These are phyloP conservation scores for Plasmodium inui DNA, from an alignment of 169 alveolate genomes.

Conservation along the genomic window DNA sequence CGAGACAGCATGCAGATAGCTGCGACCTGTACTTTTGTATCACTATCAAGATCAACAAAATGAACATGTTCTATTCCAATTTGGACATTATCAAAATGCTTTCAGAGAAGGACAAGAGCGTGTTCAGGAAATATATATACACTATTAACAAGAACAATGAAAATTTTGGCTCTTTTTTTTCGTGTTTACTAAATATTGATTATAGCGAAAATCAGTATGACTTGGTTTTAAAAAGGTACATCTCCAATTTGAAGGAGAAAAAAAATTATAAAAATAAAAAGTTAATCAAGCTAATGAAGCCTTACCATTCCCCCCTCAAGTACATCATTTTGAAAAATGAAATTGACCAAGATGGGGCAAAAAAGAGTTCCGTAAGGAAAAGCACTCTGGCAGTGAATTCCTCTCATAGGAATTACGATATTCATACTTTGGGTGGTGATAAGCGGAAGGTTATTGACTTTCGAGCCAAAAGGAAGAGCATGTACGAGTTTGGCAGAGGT, in stretches of 20 bases:
- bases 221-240: slow-evolving; percentile 38
- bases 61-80: slow-evolving; percentile 64
- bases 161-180: slow-evolving; percentile 39
- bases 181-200: slow-evolving; percentile 38
- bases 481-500: slow-evolving; percentile 3
- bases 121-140: slow-evolving; percentile 53
- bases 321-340: slow-evolving; percentile 68
- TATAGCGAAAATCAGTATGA: slow-evolving; percentile 61
- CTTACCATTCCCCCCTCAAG: slow-evolving; percentile 74
- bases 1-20: not conserved
- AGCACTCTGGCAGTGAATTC: not conserved
- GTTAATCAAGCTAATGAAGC: slow-evolving; percentile 50
- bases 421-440: not conserved
- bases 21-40: slow-evolving; percentile 6
- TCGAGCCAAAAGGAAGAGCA: not conserved
- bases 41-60: slow-evolving; percentile 53
- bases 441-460: not conserved
- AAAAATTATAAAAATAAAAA: slow-evolving; percentile 65
- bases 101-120: slow-evolving; percentile 18
- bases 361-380: slow-evolving; percentile 4
- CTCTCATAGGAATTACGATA: not conserved
- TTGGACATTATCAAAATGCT: slow-evolving; percentile 58
- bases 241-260: slow-evolving; percentile 33
- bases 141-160: slow-evolving; percentile 64
- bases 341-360: slow-evolving; percentile 26